Percentiles rank a stretch among this genome's conserved stretches.
These are phyloP conservation scores for Coleophoma cylindrospora DNA, from an alignment of 2,329 filamentous ascomycete species.

Conservation along the genomic window DNA sequence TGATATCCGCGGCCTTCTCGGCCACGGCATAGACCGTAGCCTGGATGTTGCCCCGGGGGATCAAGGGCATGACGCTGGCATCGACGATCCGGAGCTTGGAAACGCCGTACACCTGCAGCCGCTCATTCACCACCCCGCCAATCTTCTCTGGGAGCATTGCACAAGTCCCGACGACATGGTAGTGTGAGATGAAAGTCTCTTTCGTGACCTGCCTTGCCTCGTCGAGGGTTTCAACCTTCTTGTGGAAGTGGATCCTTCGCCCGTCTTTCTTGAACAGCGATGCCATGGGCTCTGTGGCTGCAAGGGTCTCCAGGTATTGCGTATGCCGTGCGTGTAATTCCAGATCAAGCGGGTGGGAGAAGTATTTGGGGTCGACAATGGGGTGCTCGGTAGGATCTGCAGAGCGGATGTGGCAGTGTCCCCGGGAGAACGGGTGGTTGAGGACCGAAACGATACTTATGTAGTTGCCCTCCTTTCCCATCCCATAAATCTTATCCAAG, in stretches of 20 bases:
- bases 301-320: slow-evolving; percentile 26
- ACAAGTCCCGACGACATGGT: slow-evolving; percentile 12
- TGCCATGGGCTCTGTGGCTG: slow-evolving; percentile 20
- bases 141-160: slow-evolving; percentile 13
- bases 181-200: slow-evolving; percentile 5
- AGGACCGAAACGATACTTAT: slow-evolving; percentile 27
- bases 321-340: slow-evolving; percentile 31
- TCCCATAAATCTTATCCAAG: slow-evolving; percentile 7
- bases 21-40: slow-evolving; percentile 8
- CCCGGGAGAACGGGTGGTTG: slow-evolving; percentile 35
- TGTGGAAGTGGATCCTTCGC: neutral
- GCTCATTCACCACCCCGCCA: slow-evolving; percentile 14
- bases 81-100: slow-evolving; percentile 10
- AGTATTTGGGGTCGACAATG: slow-evolving; percentile 35
- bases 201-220: slow-evolving; percentile 7
- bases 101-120: slow-evolving; percentile 14
- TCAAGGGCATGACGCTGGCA: slow-evolving; percentile 10
- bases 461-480: slow-evolving; percentile 8
- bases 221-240: slow-evolving; percentile 5
- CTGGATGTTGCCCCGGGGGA: slow-evolving; percentile 6
- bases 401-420: slow-evolving; percentile 34
- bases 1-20: slow-evolving; percentile 1
- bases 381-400: slow-evolving; percentile 29
- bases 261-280: neutral
- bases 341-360: slow-evolving; percentile 37